phyloP scores from a whole-genome alignment of 768 basidiomycete species.

The Amanita pallidorosea region DNA sequence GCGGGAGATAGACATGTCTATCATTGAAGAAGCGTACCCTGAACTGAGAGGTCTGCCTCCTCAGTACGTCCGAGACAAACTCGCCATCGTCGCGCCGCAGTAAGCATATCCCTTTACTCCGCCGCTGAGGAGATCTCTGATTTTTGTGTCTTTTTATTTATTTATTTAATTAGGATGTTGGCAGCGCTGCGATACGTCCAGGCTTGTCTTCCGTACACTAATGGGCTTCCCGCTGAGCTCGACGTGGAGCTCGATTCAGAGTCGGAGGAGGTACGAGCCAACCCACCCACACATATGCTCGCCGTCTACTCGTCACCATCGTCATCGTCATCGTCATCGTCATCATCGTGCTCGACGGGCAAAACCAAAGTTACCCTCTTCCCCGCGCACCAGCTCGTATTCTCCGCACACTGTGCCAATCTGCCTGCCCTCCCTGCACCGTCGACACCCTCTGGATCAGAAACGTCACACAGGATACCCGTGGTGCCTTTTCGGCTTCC shows the following conservation, averaged over 20 bases:
- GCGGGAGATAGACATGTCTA: conserved; percentile 8
- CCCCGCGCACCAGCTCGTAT: conserved; percentile 32
- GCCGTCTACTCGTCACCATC: conserved; percentile 19
- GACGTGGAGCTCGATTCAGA: conserved; percentile 13
- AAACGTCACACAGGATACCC: conserved; percentile 21
- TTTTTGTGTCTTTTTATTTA: too few species aligned
- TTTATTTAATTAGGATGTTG: conserved; percentile 8
- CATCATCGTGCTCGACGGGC: not conserved
- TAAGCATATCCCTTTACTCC: conserved; percentile 5
- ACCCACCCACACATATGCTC: conserved; percentile 23
- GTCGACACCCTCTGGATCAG: conserved; percentile 13
- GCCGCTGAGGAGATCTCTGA: not conserved
- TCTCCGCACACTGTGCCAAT: conserved; percentile 27
- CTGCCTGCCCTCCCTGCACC: conserved; percentile 24
- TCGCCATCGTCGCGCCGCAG: conserved; percentile 7
- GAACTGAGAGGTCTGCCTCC: conserved; percentile 9
- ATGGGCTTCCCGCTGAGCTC: conserved; percentile 11
- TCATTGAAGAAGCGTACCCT: conserved; percentile 8
- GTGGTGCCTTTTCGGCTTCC: conserved; percentile 44
- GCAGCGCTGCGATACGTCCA: conserved; percentile 9
- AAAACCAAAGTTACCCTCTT: conserved; percentile 22
- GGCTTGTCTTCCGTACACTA: conserved; percentile 5
- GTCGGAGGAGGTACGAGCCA: conserved; percentile 8
- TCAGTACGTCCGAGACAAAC: conserved; percentile 12
- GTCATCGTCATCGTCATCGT: too few species aligned